Evolutionary conservation across 2,329 filamentous ascomycete genomes (phyloP).

Genomic region (Fusarium napiforme): DNA sequence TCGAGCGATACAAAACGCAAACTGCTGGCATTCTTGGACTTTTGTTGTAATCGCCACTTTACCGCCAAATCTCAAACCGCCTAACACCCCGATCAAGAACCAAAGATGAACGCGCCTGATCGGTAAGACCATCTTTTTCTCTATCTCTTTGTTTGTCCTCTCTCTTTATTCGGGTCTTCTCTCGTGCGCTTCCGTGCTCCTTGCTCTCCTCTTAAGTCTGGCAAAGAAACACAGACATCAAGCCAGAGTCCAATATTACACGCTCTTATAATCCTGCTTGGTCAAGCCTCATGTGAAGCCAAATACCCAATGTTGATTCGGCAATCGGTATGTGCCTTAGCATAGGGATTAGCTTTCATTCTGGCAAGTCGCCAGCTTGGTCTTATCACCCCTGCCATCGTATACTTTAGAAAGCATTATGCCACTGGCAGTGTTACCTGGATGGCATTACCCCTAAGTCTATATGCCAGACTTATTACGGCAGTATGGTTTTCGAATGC

Average conservation of each 20-base stretch:
- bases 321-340: background rate
- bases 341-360: too few relatives aligned
- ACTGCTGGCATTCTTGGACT: background rate
- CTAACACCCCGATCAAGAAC: slow-evolving; percentile 1
- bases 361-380: background rate
- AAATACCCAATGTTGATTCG: background rate
- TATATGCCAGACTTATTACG: background rate
- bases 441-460: background rate
- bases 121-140: slow-evolving; percentile 54
- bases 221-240: background rate
- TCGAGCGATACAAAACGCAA: background rate
- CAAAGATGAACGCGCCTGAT: slow-evolving; percentile 67
- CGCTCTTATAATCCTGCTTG: background rate
- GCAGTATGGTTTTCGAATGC: background rate
- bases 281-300: background rate
- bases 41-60: slow-evolving; percentile 31
- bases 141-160: background rate
- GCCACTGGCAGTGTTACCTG: background rate
- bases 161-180: background rate
- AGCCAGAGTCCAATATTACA: background rate
- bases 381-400: background rate
- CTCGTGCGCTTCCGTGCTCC: background rate
- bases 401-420: background rate
- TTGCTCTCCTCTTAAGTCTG: background rate
- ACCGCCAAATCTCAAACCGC: slow-evolving; percentile 29